Conservation (phyloP, 345 rosid species). For the Corchorus olitorius region DNA sequence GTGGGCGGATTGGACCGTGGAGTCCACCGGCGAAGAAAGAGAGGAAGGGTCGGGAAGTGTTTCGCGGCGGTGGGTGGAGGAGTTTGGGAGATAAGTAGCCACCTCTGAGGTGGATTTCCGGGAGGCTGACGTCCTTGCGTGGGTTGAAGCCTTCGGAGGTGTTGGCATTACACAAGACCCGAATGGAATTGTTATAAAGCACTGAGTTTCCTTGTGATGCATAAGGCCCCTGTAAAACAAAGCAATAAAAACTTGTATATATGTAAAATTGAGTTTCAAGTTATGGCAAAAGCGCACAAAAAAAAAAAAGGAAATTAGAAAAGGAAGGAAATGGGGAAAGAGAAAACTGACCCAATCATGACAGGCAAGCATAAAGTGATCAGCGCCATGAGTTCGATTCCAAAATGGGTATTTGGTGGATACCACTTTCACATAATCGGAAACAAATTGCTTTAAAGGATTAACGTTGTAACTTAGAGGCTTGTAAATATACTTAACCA, state of each 20-base stretch:
- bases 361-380: slow-evolving; percentile 90
- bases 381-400: slow-evolving; percentile 78
- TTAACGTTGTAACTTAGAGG: slow-evolving; percentile 37
- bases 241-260: background rate
- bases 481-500: slow-evolving; percentile 67
- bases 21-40: slow-evolving; percentile 87
- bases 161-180: slow-evolving; percentile 94
- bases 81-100: slow-evolving; percentile 54
- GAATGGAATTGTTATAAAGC: slow-evolving; percentile 66
- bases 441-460: slow-evolving; percentile 59
- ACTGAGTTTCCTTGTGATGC: slow-evolving; percentile 51
- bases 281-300: no score
- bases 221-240: slow-evolving; percentile 63
- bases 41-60: slow-evolving; percentile 51
- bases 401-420: slow-evolving; percentile 74
- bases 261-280: no score
- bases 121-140: slow-evolving; percentile 69
- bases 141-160: slow-evolving; percentile 90
- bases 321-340: background rate
- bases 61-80: slow-evolving; percentile 38
- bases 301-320: background rate
- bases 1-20: slow-evolving; percentile 72
- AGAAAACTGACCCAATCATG: slow-evolving; percentile 75
- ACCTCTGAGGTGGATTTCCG: slow-evolving; percentile 64
- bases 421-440: slow-evolving; percentile 62